phyloP scores from a whole-genome alignment of 2,329 filamentous ascomycete genomes.

The Plenodomus tracheiphilus region DNA sequence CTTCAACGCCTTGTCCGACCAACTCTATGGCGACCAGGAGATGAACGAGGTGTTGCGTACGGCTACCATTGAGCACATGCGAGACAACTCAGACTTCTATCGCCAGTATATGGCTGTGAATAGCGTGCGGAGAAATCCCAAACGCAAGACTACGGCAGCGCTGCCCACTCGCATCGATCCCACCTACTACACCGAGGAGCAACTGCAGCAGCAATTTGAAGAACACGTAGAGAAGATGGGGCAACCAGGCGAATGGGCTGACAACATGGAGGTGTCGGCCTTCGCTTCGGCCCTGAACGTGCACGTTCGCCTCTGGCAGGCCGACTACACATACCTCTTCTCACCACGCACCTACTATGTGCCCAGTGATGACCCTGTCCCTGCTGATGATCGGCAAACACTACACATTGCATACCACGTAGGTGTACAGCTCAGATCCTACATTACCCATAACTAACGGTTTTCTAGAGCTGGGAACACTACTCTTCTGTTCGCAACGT shows the following conservation, averaged over 20 bases:
- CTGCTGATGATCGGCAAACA: slow-evolving; percentile 38
- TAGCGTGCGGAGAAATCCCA: slow-evolving; percentile 57
- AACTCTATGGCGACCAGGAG: slow-evolving; percentile 64
- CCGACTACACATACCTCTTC: slow-evolving; percentile 56
- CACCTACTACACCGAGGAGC: slow-evolving; percentile 54
- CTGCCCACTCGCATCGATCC: slow-evolving; percentile 49
- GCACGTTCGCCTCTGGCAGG: slow-evolving; percentile 65
- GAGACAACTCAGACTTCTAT: slow-evolving; percentile 62
- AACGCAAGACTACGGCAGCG: slow-evolving; percentile 58
- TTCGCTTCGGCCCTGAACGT: slow-evolving; percentile 65
- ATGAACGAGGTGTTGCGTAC: slow-evolving; percentile 62
- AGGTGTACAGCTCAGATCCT: slow-evolving; percentile 38
- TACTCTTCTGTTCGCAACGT: slow-evolving; percentile 68
- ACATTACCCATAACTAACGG: slow-evolving; percentile 20
- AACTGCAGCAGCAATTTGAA: slow-evolving; percentile 57
- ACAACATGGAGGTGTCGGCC: slow-evolving; percentile 69
- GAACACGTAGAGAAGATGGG: slow-evolving; percentile 64
- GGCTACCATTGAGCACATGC: slow-evolving; percentile 65
- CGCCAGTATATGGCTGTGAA: slow-evolving; percentile 64
- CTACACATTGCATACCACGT: slow-evolving; percentile 68
- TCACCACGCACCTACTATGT: slow-evolving; percentile 45
- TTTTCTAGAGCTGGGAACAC: slow-evolving; percentile 62
- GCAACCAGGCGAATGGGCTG: slow-evolving; percentile 64
- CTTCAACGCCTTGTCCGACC: slow-evolving; percentile 69
- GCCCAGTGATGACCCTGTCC: slow-evolving; percentile 32